Evolutionary conservation across 2,329 filamentous ascomycete genomes (phyloP).

Genomic region (Fusarium oxysporum): DNA sequence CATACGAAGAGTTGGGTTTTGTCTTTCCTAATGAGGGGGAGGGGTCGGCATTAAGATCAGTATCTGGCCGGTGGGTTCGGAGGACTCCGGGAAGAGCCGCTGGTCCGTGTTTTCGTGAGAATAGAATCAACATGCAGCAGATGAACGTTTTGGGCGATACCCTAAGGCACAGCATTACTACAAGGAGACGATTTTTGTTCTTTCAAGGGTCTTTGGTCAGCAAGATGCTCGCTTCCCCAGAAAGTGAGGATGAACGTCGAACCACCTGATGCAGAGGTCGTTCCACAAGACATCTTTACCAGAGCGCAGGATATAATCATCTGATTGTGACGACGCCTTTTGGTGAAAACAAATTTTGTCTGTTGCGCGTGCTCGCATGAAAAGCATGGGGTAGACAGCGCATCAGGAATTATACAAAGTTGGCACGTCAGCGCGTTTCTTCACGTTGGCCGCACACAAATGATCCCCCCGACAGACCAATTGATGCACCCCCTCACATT

Average conservation of each 20-base stretch:
- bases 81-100: conserved; percentile 41
- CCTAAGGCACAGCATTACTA: conserved; percentile 26
- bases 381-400: conserved; percentile 19
- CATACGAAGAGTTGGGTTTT: neutral
- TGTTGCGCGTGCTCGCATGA: conserved; percentile 32
- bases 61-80: conserved; percentile 25
- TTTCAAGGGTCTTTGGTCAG: conserved; percentile 24
- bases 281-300: conserved; percentile 36
- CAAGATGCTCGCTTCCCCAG: conserved; percentile 37
- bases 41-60: conserved; percentile 19
- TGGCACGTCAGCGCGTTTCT: conserved; percentile 16
- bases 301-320: conserved; percentile 35
- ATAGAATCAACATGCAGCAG: conserved; percentile 4
- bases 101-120: conserved; percentile 40
- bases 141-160: conserved; percentile 20
- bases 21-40: conserved; percentile 9
- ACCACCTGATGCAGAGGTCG: conserved; percentile 43
- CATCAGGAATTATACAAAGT: conserved; percentile 40
- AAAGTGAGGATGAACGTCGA: conserved; percentile 43
- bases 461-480: neutral
- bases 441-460: conserved; percentile 6
- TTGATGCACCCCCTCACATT: conserved; percentile 29
- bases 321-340: conserved; percentile 38
- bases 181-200: conserved; percentile 31
- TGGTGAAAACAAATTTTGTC: conserved; percentile 13